A percentile compares a stretch with the other conserved stretches of the same genome.
phyloP scores from a whole-genome alignment of 371 early-diverging fungal species.

The Fennellomyces sp. region DNA sequence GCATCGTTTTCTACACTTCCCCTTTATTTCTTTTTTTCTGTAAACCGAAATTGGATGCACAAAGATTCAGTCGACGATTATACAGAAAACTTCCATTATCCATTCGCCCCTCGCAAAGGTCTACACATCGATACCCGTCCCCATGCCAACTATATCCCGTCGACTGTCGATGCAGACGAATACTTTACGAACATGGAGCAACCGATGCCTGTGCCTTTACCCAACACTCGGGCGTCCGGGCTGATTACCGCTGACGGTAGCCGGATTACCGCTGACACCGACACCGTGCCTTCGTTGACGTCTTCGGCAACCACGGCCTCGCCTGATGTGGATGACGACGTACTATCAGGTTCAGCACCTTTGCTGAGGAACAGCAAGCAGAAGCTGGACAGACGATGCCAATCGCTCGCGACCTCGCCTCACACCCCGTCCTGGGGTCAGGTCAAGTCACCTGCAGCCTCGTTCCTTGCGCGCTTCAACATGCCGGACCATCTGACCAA shows the following conservation, averaged over 20 bases:
- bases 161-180: not conserved
- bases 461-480: conserved; percentile 60
- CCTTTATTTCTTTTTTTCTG: not conserved
- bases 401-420: conserved; percentile 1
- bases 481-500: conserved; percentile 24
- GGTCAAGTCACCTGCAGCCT: conserved; percentile 62
- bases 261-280: not conserved
- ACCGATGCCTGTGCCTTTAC: conserved; percentile 1
- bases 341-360: not conserved
- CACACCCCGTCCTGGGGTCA: conserved; percentile 47
- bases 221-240: not conserved
- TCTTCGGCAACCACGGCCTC: conserved; percentile 1
- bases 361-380: too few relatives aligned
- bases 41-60: not conserved
- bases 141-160: not conserved
- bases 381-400: too few relatives aligned
- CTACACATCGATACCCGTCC: not conserved
- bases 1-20: not conserved
- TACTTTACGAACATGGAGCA: not conserved
- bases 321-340: conserved; percentile 19
- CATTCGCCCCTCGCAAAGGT: not conserved
- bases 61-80: not conserved
- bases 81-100: not conserved
- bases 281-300: not conserved
- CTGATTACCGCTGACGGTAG: not conserved